Base-by-base conservation (phyloP, 2,329 filamentous ascomycete species). In the Dothidotthia symphoricarpi region DNA sequence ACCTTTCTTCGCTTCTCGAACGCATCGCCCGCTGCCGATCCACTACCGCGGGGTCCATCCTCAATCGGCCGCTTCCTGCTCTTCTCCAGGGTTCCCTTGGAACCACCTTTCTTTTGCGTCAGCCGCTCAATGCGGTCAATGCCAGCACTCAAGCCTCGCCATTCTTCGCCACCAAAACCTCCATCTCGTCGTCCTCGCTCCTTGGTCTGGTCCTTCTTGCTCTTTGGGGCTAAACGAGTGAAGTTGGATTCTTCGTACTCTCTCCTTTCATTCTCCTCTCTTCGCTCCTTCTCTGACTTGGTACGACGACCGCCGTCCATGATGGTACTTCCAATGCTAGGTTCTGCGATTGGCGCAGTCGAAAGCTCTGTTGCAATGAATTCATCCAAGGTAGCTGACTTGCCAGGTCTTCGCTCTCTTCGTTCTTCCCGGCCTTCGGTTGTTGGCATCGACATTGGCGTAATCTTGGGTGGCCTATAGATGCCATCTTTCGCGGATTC, bases 171-270 rank as follows among this genome's bases (percentile, higher is more conserved):
- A 45, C 91, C 91, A 69, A 86, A 96, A 67, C 75, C 82, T 24
- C 66, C 64, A 25, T 68, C 63, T 13, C 63, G 67, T 3, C 65
- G 40, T 3, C 38, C 72, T 19, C 72, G 71, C 62, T 78, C 81
- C 72, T 86, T 84, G 31, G 81, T 77, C 41, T 74, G 72, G 4
- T 95, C 89, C 71, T 95, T 95, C 76, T 95, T 97, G 70, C 82
- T 86, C 66, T 86, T 80, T 57, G 82, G 84, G 10, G 91, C 89
- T 56, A 98, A 73, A 53, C 93, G 86, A 12, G 88, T 81, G 59
- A 96, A 91, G 71, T 98, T 95, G 53, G 75, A 78, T 70, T 98
- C 93, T 73, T 98, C 93, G 70, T 96, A 98, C 31, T 86, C 80
- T 42, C 78, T 78, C 38, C 86, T 76, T 70, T 95, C 90, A 1